These are phyloP conservation scores for Haematococcus lacustris DNA, from an alignment of 139 green algal genomes.

Conservation along the genomic window DNA sequence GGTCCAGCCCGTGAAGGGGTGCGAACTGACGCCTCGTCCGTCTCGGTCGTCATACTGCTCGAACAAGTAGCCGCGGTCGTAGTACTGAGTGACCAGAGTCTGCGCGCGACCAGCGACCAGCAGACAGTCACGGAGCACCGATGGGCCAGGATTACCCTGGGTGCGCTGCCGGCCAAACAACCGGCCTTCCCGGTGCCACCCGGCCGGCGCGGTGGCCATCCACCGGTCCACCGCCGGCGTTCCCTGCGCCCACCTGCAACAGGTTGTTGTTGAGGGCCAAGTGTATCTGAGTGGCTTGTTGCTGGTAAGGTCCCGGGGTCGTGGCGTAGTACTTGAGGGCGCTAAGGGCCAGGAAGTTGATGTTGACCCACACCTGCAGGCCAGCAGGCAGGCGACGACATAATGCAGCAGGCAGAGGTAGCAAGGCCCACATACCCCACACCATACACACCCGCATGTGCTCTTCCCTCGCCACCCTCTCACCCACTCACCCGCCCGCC, in stretches of 20 bases:
- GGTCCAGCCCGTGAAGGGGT: constrained; percentile 94
- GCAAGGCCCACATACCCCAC: background rate
- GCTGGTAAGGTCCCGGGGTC: background rate
- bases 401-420: too few relatives aligned
- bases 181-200: background rate
- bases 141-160: background rate
- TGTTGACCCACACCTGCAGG: constrained; percentile 83
- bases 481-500: background rate
- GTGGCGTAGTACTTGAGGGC: constrained; percentile 37
- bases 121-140: background rate
- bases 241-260: background rate
- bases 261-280: background rate
- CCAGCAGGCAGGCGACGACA: background rate
- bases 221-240: background rate
- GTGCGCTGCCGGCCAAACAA: background rate
- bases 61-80: constrained; percentile 69
- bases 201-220: background rate
- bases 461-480: background rate
- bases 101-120: background rate
- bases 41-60: constrained; percentile 81
- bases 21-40: constrained; percentile 68
- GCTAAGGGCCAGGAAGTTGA: constrained; percentile 87
- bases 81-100: constrained; percentile 71
- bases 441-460: background rate
- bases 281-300: background rate